phyloP scores from a whole-genome alignment of 306 rosid species.

The Quercus cerris region DNA sequence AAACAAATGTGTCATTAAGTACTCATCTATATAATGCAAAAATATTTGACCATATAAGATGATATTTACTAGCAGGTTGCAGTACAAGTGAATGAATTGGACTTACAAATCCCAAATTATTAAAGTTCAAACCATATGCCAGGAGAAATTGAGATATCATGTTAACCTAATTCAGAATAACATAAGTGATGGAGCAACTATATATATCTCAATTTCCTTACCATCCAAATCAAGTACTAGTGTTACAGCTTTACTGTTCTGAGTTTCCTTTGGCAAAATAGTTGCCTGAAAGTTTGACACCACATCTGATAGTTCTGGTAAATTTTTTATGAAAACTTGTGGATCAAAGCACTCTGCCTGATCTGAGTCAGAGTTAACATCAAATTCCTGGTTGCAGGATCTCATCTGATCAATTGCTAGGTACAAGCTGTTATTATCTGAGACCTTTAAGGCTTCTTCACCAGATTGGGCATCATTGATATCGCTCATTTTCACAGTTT shows the following conservation, averaged over 20 bases:
- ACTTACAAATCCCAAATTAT: background rate
- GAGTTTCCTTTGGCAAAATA: conserved; percentile 50
- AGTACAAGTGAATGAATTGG: background rate
- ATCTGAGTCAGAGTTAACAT: conserved; percentile 52
- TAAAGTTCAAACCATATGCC: background rate
- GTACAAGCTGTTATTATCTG: conserved; percentile 58
- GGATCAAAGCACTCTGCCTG: conserved; percentile 90
- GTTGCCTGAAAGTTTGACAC: conserved; percentile 57
- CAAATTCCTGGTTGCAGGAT: conserved; percentile 58
- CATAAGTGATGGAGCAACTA: conserved; percentile 15
- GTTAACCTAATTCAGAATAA: conserved; percentile 5
- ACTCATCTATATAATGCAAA: background rate
- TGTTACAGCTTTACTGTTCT: conserved; percentile 61
- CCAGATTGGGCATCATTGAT: conserved; percentile 37
- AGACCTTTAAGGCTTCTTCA: conserved; percentile 50
- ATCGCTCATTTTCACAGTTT: conserved; percentile 47
- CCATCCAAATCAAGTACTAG: conserved; percentile 98
- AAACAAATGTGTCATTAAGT: background rate
- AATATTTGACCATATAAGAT: background rate
- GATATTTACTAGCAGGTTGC: background rate
- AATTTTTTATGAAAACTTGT: conserved; percentile 67
- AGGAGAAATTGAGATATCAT: background rate
- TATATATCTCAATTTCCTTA: conserved; percentile 34
- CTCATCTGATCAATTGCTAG: conserved; percentile 71
- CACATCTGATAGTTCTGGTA: conserved; percentile 83